Percentiles rank a stretch among this genome's conserved stretches.
Evolutionary conservation across 1,284 basidiomycete genomes (phyloP).

Genomic region (Pseudomicrostroma phylloplanum): DNA sequence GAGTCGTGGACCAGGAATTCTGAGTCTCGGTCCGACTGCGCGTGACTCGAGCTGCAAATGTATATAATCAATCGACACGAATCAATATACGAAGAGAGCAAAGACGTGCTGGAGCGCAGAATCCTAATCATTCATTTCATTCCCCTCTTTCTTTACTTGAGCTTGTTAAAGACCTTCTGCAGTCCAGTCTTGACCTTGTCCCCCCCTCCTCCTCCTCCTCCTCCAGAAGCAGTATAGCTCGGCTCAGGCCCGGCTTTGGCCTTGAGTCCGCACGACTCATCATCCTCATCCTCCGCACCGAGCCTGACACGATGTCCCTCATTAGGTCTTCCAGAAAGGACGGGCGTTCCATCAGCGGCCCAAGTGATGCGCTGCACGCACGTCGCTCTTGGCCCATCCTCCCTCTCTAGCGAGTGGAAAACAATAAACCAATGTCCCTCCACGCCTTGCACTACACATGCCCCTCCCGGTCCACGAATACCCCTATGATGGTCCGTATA

Average conservation of each 20-base stretch:
- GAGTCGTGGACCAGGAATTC: too few species aligned
- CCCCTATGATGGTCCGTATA: conserved; percentile 23
- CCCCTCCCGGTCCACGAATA: conserved; percentile 33
- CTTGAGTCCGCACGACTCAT: conserved; percentile 10
- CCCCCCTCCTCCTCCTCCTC: background rate
- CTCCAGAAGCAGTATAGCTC: background rate
- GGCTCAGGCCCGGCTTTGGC: background rate
- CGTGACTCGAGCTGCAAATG: too few species aligned
- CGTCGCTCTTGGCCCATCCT: conserved; percentile 27
- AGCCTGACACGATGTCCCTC: conserved; percentile 28
- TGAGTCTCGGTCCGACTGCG: too few species aligned
- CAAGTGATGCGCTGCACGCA: conserved; percentile 32
- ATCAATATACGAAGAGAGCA: too few species aligned
- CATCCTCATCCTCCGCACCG: conserved; percentile 32
- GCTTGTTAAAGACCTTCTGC: conserved; percentile 1
- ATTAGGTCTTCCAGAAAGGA: conserved; percentile 26
- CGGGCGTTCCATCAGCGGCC: conserved; percentile 21
- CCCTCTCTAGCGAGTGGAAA: conserved; percentile 28
- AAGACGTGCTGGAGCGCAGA: too few species aligned
- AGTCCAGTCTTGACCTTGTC: conserved; percentile 1
- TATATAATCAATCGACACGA: too few species aligned
- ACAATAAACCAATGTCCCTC: conserved; percentile 33
- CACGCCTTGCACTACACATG: conserved; percentile 24
- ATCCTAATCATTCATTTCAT: too few species aligned
- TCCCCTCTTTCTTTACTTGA: background rate